Evolutionary conservation across 345 rosid genomes (phyloP), one percentile per base, ranked within the genome.

Genomic region (Erucastrum elatum): DNA sequence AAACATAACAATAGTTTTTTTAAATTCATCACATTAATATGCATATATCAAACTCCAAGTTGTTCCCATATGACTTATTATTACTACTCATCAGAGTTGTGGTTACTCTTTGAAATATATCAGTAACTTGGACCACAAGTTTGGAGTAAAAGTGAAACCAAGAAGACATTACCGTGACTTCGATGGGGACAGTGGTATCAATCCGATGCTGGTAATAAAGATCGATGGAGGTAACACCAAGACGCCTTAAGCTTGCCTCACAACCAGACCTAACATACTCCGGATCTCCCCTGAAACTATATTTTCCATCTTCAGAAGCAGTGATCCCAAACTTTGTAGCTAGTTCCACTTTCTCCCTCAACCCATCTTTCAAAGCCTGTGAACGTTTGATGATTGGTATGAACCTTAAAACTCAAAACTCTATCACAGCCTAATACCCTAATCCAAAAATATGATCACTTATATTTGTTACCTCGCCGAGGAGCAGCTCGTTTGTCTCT

Each of bases 181-280:
- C 90, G 13, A 87, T 87, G 0, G 92, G 92, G 8, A 90, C 71
- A 6, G 61, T 75, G 10, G 84, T 88, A 51, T 90, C 92, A n/a
- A 87, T 59, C 2, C 88, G 83, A 70, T 90, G 92, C 69, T 86
- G 90, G 69, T 90, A 88, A 78, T 87, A 90, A 41, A 90, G 94
- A 80, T 88, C 92, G 72, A 90, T 81, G 30, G 66, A 88, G 15
- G 75, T 78, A 39, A 86, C 82, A 3, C 77, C 82, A 64, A 90
- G 89, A 53, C 94, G 80, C 60, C 67, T 88, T 83, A 90, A 84
- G 67, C 90, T 90, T 5, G 74, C 90, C 69, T 87, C 90, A 55
- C 94, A 88, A 58, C 88, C 84, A 33, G 79, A 72, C 62, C 91
- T 85, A 5, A 86, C 89, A 67, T 88, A 85, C 17, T 76, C 74